Evolutionary conservation across 371 early-diverging fungal species (phyloP).

Genomic region (Syncephalastrum sp.): DNA sequence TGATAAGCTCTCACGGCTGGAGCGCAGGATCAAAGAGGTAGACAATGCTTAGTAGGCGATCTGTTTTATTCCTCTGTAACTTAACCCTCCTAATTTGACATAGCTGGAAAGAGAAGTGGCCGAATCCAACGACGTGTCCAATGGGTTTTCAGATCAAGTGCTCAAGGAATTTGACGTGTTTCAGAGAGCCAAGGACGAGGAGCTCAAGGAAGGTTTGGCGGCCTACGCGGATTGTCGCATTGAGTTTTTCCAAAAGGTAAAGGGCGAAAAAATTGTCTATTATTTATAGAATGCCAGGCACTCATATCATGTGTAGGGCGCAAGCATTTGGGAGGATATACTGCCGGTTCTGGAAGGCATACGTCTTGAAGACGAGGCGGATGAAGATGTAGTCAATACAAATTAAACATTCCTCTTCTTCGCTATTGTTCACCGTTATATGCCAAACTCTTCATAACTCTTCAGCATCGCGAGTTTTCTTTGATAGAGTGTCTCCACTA

Average conservation of each 20-base stretch:
- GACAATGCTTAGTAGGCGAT: not conserved
- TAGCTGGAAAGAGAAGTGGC: conserved; percentile 80
- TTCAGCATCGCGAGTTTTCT: too few relatives aligned
- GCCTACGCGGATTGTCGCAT: conserved; percentile 80
- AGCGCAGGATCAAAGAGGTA: conserved; percentile 75
- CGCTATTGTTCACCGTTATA: too few relatives aligned
- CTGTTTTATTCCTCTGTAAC: too few relatives aligned
- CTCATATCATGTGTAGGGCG: conserved; percentile 21
- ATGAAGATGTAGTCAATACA: too few relatives aligned
- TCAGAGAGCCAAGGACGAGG: conserved; percentile 71
- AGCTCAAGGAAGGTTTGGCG: conserved; percentile 73
- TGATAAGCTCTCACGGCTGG: conserved; percentile 72
- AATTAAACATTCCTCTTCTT: too few relatives aligned
- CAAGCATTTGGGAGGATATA: conserved; percentile 46
- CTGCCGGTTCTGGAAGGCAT: conserved; percentile 36
- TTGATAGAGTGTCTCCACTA: too few relatives aligned
- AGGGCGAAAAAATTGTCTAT: not conserved
- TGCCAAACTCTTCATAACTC: too few relatives aligned
- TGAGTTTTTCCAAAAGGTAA: conserved; percentile 79
- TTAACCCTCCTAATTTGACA: not conserved
- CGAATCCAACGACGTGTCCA: conserved; percentile 65
- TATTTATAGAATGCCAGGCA: not conserved
- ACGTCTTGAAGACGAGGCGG: conserved; percentile 15
- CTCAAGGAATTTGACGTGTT: conserved; percentile 82
- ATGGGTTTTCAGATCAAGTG: conserved; percentile 76